These are phyloP conservation scores for Arthrobotrys conoides DNA, from an alignment of 2,329 filamentous ascomycete genomes.

Conservation along the genomic window DNA sequence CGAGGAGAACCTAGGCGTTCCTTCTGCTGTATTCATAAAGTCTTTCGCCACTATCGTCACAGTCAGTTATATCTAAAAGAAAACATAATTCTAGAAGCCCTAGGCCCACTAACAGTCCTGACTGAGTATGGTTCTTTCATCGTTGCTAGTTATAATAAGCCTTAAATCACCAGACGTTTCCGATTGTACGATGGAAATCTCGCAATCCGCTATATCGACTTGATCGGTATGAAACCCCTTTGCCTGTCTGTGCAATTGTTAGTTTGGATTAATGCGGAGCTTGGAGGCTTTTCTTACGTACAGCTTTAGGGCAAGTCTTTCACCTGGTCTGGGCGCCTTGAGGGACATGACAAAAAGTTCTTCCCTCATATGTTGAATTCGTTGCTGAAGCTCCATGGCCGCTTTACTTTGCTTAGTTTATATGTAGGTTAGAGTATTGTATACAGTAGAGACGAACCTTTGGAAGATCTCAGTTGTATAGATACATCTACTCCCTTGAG, in stretches of 20 bases:
- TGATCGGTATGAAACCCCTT: constrained; percentile 22
- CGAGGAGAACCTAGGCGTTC: constrained; percentile 9
- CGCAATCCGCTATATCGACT: constrained; percentile 25
- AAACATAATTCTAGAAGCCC: not conserved
- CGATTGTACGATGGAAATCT: constrained; percentile 24
- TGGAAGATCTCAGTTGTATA: not conserved
- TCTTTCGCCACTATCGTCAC: constrained; percentile 5
- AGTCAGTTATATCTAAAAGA: not conserved
- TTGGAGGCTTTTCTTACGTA: not conserved
- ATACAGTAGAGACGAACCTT: constrained; percentile 6
- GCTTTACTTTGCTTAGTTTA: constrained; percentile 2
- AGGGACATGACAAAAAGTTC: constrained; percentile 36
- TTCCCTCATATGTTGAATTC: constrained; percentile 12
- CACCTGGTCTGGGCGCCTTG: constrained; percentile 11
- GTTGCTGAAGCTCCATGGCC: not conserved
- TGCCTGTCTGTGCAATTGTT: constrained; percentile 15
- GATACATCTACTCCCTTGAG: constrained; percentile 19
- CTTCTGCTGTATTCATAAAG: constrained; percentile 16
- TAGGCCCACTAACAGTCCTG: constrained; percentile 19
- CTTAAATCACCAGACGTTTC: constrained; percentile 13
- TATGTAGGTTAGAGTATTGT: not conserved
- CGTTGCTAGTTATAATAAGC: constrained; percentile 27
- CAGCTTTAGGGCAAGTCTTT: constrained; percentile 32
- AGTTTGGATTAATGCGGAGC: not conserved
- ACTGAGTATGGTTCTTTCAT: constrained; percentile 29